Evolutionary conservation across 768 basidiomycete genomes (phyloP), one percentile per base, ranked within the genome.

Genomic region (Hemileccinum impolitum): DNA sequence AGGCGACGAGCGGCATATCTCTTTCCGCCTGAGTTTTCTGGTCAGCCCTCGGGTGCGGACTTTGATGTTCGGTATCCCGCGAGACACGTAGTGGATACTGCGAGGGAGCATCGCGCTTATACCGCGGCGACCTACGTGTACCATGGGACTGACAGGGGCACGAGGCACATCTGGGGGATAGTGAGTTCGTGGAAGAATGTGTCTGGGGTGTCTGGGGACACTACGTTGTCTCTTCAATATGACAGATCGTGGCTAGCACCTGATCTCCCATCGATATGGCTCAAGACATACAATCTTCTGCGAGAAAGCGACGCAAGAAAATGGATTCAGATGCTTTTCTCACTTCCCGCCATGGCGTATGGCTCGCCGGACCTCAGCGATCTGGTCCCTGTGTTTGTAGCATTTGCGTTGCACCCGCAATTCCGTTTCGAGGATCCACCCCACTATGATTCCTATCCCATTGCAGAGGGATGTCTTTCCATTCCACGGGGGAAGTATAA

Each of bases 291-390:
- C 15, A 40, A 65, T 37, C 18, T 55, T 13, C 62, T 56, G 38
- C 62, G 59, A 41, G n/a, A 17, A 21, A 46, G 48, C 17, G 3
- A 36, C 7, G 46, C 28, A 11, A 4, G n/a, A 9, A 34, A 57
- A 39, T 51, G 44, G 25, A 61, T 45, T 34, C 58, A 47, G 39
- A 28, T 70, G 15, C 40, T 55, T 4, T 70, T 70, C 26, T 55
- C 56, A 13, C 54, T 70, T 13, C 52, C 64, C 18, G 55, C 63
- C 1, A 56, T 66, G 56, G 57, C 46, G 31, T 71, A 66, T 50
- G 34, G 45, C 6, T 63, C 59, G 9, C 39, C 56, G 8, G 7
- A 47, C 0, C 30, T 46, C 10, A 31, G 38, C 4, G 41, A 44
- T 11, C 54, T 65, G 25, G 47, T 68, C 6, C 56, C 60, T 1